phyloP scores from a whole-genome alignment of 1,284 basidiomycete genomes.

The Apiotrichum gracile region DNA sequence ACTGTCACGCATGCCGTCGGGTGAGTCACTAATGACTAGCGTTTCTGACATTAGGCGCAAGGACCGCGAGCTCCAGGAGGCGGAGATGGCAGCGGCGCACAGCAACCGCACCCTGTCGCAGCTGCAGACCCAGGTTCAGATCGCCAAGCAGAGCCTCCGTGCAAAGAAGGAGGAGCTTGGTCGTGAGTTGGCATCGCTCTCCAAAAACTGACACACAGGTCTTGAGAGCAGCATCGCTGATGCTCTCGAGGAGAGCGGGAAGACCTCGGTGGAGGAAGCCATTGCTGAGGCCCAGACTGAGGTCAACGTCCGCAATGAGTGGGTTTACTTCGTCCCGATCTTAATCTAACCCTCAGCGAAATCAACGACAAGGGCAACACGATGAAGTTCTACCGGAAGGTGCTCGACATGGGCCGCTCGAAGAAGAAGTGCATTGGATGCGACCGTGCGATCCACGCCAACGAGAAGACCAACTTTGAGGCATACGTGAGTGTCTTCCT shows the following conservation, averaged over 20 bases:
- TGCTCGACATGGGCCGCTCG: constrained; percentile 59
- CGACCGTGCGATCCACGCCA: constrained; percentile 60
- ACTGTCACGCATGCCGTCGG: constrained; percentile 58
- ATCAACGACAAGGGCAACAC: constrained; percentile 11
- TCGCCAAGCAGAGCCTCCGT: constrained; percentile 58
- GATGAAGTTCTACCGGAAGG: constrained; percentile 55
- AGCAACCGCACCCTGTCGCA: constrained; percentile 58
- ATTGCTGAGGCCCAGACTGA: constrained; percentile 56
- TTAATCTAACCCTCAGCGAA: constrained; percentile 4
- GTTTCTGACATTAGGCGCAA: constrained; percentile 53
- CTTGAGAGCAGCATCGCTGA: constrained; percentile 55
- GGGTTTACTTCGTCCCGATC: constrained; percentile 22
- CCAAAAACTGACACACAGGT: constrained; percentile 47
- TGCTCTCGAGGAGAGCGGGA: constrained; percentile 48
- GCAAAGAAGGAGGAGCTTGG: constrained; percentile 60
- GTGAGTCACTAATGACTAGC: constrained; percentile 49
- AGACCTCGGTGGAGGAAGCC: constrained; percentile 53
- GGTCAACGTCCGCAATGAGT: constrained; percentile 57
- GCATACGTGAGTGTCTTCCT: constrained; percentile 54
- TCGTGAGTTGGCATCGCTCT: constrained; percentile 48
- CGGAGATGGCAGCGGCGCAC: constrained; percentile 53
- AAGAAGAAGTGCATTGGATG: constrained; percentile 72
- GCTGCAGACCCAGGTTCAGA: constrained; percentile 58
- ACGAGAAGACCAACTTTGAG: constrained; percentile 62
- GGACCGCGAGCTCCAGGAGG: constrained; percentile 57